These are phyloP conservation scores for Sporothrix phasma DNA, from an alignment of 2,329 filamentous ascomycete genomes.

Conservation along the genomic window DNA sequence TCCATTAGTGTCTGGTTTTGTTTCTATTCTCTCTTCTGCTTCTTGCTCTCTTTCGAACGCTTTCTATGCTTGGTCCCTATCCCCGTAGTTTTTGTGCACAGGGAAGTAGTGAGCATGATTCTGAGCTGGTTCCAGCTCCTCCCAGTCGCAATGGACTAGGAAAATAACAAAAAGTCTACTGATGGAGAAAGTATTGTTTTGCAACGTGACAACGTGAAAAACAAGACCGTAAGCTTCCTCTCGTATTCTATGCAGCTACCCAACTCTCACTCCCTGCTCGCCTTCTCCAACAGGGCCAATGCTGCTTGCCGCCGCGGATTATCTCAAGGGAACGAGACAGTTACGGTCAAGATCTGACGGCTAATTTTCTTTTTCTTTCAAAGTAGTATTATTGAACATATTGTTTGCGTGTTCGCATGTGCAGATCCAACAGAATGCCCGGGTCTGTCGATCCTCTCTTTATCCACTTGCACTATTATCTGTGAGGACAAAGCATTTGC, in stretches of 20 bases:
- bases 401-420: background rate
- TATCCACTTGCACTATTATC: too few species aligned
- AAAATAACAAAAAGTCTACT: too few species aligned
- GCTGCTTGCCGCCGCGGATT: background rate
- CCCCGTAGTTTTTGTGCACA: background rate
- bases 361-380: background rate
- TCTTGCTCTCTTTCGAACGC: background rate
- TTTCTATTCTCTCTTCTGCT: too few species aligned
- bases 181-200: too few species aligned
- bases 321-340: background rate
- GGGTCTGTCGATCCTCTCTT: background rate
- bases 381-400: background rate
- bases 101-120: background rate
- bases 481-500: background rate
- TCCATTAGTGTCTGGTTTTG: background rate
- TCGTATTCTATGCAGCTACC: background rate
- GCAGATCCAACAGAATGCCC: constrained; percentile 3
- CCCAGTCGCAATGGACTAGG: background rate
- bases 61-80: background rate
- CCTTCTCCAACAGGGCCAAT: background rate
- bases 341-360: background rate
- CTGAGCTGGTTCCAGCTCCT: background rate
- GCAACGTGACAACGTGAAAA: too few species aligned
- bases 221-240: background rate
- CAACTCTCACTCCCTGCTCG: background rate